Evolutionary conservation across 2,329 filamentous ascomycete species (phyloP), one percentile per base, ranked within the genome.

Genomic region (Colletotrichum sp.): DNA sequence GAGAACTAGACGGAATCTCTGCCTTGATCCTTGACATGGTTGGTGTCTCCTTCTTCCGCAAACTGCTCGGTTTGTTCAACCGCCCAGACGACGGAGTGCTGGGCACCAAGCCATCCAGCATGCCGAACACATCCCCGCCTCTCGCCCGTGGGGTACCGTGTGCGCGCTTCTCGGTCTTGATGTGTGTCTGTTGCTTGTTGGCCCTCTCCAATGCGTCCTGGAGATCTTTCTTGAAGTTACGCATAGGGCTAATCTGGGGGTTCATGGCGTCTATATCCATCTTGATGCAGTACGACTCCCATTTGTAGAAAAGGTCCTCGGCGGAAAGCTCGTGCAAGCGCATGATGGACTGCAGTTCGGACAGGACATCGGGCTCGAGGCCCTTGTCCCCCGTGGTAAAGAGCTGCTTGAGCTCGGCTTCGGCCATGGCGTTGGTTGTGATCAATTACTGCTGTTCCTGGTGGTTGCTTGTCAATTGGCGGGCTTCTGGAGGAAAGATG

Each of bases 211-310:
- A 87, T 49, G 91, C 90, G 81, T 98, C 96, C 82, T 96, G 95
- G 9, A 98, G 90, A 81, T 95, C 93, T 82, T 95, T 94, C 84
- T 98, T 98, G 83, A 99, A 94, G 71, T 92, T 92, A 59, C 94
- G 91, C 62, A 95, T 91, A 1, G 91, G 93, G 49, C 94, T 91
- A 57, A 98, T 88, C 64, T 94, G 92, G 77, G 95, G 86, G 76
- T 90, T 93, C 77, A 93, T 93, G 73, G 95, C 94, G 72, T 98
- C 95, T 64, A 92, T 88, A 28, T 96, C 95, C 93, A 99, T 96
- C 85, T 96, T 98, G 83, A 99, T 94, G 85, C 95, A 96, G 89
- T 98, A 99, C 1, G 96, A 96, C 85, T 99, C 97, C 97, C 97
- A 99, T 89, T 99, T 99, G 92, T 95, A 98, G 85, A 95, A 98